Conservation (phyloP, 129 eudicot genomes). For the Tagetes erecta region DNA sequence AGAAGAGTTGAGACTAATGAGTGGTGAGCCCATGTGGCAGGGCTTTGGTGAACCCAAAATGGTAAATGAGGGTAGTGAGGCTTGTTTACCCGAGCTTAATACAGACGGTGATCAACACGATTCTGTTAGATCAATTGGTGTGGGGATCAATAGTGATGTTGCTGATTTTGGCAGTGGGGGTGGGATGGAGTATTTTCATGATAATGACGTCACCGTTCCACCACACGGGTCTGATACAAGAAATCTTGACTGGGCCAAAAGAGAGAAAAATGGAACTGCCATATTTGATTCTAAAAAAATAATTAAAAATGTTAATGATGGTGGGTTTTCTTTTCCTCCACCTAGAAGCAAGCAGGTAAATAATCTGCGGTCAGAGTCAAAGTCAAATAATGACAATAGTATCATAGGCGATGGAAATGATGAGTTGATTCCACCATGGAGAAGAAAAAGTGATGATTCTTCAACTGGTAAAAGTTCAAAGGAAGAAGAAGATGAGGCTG, state of each 20-base stretch:
- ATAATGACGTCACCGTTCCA: constrained; percentile 37
- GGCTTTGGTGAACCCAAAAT: constrained; percentile 63
- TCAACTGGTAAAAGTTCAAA: constrained; percentile 69
- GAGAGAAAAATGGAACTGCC: constrained; percentile 39
- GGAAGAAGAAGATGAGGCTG: constrained; percentile 48
- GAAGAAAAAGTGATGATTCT: constrained; percentile 57
- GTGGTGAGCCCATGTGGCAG: constrained; percentile 79
- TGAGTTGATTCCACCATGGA: constrained; percentile 68
- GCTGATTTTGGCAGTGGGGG: constrained; percentile 75
- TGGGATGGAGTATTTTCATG: constrained; percentile 56
- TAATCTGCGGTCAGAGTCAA: constrained; percentile 53
- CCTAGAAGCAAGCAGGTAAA: constrained; percentile 54
- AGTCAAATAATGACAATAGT: constrained; percentile 41
- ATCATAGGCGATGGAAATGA: constrained; percentile 47
- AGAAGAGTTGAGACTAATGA: constrained; percentile 72
- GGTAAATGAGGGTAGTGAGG: constrained; percentile 50
- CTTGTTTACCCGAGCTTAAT: constrained; percentile 42
- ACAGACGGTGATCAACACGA: constrained; percentile 60
- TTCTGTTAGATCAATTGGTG: constrained; percentile 84
- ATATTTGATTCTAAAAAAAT: constrained; percentile 42
- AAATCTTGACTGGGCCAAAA: constrained; percentile 30
- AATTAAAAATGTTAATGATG: constrained; percentile 48
- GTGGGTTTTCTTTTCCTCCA: constrained; percentile 81
- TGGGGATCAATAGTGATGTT: constrained; percentile 67
- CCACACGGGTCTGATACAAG: constrained; percentile 37